These are phyloP conservation scores for Calcarisporium arbuscula DNA, from an alignment of 2,329 filamentous ascomycete genomes.

Conservation along the genomic window DNA sequence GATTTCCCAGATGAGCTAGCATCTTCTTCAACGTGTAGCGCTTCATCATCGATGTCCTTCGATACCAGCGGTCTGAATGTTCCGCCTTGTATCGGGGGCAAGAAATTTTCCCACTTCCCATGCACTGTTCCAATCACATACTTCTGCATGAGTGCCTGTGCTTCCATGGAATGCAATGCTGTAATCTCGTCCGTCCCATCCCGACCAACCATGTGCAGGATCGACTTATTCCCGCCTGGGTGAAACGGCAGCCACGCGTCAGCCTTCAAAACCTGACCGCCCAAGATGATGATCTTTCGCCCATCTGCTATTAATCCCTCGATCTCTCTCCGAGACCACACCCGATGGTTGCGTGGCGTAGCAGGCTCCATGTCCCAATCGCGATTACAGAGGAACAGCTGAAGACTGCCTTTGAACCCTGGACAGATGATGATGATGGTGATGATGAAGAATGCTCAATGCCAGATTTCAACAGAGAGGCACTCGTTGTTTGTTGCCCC, in stretches of 20 bases:
- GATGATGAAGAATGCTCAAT: too few relatives aligned
- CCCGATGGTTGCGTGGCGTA: too few relatives aligned
- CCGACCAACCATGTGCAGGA: constrained; percentile 45
- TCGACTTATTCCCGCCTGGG: constrained; percentile 52
- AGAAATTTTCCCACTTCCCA: constrained; percentile 78
- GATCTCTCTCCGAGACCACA: constrained; percentile 9
- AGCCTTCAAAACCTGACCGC: constrained; percentile 6
- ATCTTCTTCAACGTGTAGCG: too few relatives aligned
- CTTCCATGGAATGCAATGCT: constrained; percentile 68
- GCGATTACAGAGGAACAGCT: too few relatives aligned
- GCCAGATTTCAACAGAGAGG: too few relatives aligned
- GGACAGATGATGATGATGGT: too few relatives aligned
- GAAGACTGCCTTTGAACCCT: too few relatives aligned
- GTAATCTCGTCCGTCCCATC: constrained; percentile 30
- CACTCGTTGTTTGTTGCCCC: too few relatives aligned
- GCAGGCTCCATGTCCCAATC: too few relatives aligned
- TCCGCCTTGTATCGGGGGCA: constrained; percentile 88
- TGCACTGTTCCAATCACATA: constrained; percentile 81
- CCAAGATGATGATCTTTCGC: constrained; percentile 7
- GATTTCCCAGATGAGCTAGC: too few relatives aligned
- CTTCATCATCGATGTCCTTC: too few relatives aligned
- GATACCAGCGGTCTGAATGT: constrained; percentile 55
- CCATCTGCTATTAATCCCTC: constrained; percentile 8
- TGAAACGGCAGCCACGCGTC: constrained; percentile 50
- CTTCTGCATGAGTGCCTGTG: constrained; percentile 67